A percentile compares a stretch with the other conserved stretches of the same genome.
Conservation (phyloP, 108 stramenopile genomes). For the Nitzschia inconspicua region DNA sequence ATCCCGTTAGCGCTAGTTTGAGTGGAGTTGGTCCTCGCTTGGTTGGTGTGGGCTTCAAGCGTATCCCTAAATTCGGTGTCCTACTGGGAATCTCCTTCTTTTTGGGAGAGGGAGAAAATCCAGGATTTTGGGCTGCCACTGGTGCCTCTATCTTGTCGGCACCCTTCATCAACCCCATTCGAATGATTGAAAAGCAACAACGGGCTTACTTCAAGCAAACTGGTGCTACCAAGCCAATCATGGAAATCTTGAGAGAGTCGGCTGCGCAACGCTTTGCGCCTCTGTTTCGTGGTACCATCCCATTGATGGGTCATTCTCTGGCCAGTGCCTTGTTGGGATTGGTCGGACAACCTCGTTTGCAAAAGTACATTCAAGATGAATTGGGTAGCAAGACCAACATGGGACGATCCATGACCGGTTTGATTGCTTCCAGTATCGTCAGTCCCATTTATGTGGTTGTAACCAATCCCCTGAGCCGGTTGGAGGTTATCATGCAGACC, state of each 20-base stretch:
- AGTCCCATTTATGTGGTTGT: conserved; percentile 90
- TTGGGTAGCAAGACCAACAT: conserved; percentile 63
- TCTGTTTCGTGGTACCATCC: conserved; percentile 89
- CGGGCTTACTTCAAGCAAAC: conserved; percentile 87
- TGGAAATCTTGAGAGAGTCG: conserved; percentile 78
- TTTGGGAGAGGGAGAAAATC: conserved; percentile 78
- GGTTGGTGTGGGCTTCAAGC: conserved; percentile 92
- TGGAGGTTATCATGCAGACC: conserved; percentile 95
- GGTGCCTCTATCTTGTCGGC: conserved; percentile 82
- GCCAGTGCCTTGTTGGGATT: conserved; percentile 87
- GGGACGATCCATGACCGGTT: conserved; percentile 64
- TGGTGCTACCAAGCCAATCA: conserved; percentile 80
- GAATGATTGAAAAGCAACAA: conserved; percentile 96
- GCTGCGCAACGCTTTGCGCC: conserved; percentile 80
- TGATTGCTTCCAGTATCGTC: conserved; percentile 79
- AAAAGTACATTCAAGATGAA: conserved; percentile 87
- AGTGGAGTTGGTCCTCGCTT: conserved; percentile 83
- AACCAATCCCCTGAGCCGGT: conserved; percentile 83
- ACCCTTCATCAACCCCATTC: conserved; percentile 91
- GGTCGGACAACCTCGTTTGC: conserved; percentile 88
- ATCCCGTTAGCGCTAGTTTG: conserved; percentile 73
- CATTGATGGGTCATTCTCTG: conserved; percentile 89
- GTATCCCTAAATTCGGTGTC: conserved; percentile 90
- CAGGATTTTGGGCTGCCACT: conserved; percentile 71
- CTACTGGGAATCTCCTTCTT: conserved; percentile 86